These are phyloP conservation scores for Colletotrichum ledebouriae DNA, from an alignment of 2,329 filamentous ascomycete genomes.

Conservation along the genomic window DNA sequence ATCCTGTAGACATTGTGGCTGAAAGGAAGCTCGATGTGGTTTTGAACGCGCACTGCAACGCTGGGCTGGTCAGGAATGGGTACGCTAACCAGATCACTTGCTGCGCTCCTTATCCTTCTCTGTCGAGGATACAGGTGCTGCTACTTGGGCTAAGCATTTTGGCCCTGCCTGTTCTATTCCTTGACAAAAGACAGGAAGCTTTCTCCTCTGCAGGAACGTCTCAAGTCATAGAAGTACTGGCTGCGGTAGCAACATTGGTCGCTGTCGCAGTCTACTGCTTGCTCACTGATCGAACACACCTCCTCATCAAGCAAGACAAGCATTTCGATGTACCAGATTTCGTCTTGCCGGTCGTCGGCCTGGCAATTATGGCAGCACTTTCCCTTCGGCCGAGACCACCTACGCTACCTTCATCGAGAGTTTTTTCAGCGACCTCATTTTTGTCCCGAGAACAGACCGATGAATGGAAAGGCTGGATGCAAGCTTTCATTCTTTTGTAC, in stretches of 20 bases:
- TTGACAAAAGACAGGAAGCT: slow-evolving; percentile 31
- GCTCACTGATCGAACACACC: slow-evolving; percentile 66
- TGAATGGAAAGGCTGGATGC: slow-evolving; percentile 78
- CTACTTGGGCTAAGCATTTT: slow-evolving; percentile 44
- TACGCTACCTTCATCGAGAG: not conserved
- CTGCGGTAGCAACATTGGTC: slow-evolving; percentile 48
- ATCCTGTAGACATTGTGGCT: slow-evolving; percentile 58
- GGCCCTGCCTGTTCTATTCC: slow-evolving; percentile 31
- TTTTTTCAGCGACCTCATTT: slow-evolving; percentile 31
- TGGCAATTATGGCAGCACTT: slow-evolving; percentile 44
- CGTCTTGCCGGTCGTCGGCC: slow-evolving; percentile 44
- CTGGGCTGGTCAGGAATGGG: slow-evolving; percentile 50
- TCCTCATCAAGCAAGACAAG: slow-evolving; percentile 66
- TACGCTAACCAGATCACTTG: slow-evolving; percentile 65
- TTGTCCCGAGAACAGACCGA: slow-evolving; percentile 70
- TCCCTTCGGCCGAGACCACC: slow-evolving; percentile 30
- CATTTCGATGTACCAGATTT: slow-evolving; percentile 53
- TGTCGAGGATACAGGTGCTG: slow-evolving; percentile 44
- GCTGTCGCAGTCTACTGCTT: slow-evolving; percentile 59
- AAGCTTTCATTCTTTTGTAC: slow-evolving; percentile 65
- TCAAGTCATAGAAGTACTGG: slow-evolving; percentile 44
- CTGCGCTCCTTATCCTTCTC: slow-evolving; percentile 60
- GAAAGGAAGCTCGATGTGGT: slow-evolving; percentile 61
- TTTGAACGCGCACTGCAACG: slow-evolving; percentile 67
- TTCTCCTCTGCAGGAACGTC: slow-evolving; percentile 47